Evolutionary conservation across 768 basidiomycete species (phyloP).

Genomic region (Cystobasidium tubakii): DNA sequence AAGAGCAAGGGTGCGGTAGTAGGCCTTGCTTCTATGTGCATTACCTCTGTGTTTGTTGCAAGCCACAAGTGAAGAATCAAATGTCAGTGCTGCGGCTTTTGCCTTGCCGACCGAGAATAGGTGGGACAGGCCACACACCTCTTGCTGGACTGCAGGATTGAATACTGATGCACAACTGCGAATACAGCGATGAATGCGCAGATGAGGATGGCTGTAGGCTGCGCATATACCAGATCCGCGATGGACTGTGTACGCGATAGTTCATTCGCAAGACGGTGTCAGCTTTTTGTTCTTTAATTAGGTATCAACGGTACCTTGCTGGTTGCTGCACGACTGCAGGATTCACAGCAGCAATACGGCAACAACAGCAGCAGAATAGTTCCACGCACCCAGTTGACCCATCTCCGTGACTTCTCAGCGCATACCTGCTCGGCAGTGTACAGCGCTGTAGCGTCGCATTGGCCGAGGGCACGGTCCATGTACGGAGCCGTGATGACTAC

Average conservation of each 20-base stretch:
- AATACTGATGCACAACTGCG: not conserved
- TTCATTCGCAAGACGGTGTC: not conserved
- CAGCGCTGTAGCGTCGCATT: slow-evolving; percentile 2
- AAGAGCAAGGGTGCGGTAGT: slow-evolving; percentile 4
- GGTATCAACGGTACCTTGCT: not conserved
- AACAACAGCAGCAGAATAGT: not conserved
- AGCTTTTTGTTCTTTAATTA: not conserved
- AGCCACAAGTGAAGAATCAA: not conserved
- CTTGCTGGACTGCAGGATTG: not conserved
- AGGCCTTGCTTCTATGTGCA: not conserved
- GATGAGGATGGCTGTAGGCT: not conserved
- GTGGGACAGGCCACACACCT: not conserved
- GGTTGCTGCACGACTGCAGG: not conserved
- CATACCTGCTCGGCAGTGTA: slow-evolving; percentile 8
- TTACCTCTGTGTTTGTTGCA: not conserved
- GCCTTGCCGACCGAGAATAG: no score
- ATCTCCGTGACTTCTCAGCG: not conserved
- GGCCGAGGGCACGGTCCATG: not conserved
- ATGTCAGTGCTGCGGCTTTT: not conserved
- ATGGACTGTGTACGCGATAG: not conserved
- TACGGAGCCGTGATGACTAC: not conserved
- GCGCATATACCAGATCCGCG: not conserved
- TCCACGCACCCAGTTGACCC: slow-evolving; percentile 6
- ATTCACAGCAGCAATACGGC: no score
- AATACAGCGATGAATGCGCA: slow-evolving; percentile 9